Base-by-base conservation (phyloP, 2,329 filamentous ascomycete genomes). In the Colletotrichum sp. region DNA sequence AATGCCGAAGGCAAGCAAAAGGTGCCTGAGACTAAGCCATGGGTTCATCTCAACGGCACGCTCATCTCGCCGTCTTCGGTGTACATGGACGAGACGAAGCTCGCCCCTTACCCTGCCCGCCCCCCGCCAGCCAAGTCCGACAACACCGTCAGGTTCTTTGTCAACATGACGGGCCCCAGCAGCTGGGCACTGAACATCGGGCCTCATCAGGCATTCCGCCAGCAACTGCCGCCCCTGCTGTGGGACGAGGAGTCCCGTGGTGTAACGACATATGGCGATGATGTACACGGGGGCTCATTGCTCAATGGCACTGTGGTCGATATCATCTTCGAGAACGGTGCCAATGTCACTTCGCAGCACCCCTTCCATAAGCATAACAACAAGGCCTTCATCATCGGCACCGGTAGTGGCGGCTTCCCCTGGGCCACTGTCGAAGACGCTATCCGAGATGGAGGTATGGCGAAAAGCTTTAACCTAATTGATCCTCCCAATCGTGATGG, bases 341-440 rank as follows among this genome's bases (percentile, higher is more conserved):
- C 69, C 32, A 75, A 72, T 3, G 69, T 75, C 30, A 75, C 72
- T n/a, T 75, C 72, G 6, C 72, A 75, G 12, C 72, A 75, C 18
- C 72, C 72, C 3, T 75, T 72, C 21, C 72, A 75, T 30, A 75
- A 75, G 21, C 72, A 75, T 18, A 75, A 75, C 39, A 75, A 55
- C 63, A 75, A 75, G 24, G 72, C 69, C 3, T 75, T 72, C 55
- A 62, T 75, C 55, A 75, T 75, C 16, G 69, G 72, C 10, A 75
- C 72, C 2, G 72, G 72, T 1, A 63, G 52, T 32, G 69, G 72
- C 21, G 62, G 69, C n/a, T 75, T 75, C 9, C 72, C 72, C 3
- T 75, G 72, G 69, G 62, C 63, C 9, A 75, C 72, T 21, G 72
- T 75, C 5, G 69, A 75, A 13, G 69, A 75, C 13, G 68, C 69